Base-by-base conservation (phyloP, 2,329 filamentous ascomycete genomes). In the Colletotrichum truncatum region DNA sequence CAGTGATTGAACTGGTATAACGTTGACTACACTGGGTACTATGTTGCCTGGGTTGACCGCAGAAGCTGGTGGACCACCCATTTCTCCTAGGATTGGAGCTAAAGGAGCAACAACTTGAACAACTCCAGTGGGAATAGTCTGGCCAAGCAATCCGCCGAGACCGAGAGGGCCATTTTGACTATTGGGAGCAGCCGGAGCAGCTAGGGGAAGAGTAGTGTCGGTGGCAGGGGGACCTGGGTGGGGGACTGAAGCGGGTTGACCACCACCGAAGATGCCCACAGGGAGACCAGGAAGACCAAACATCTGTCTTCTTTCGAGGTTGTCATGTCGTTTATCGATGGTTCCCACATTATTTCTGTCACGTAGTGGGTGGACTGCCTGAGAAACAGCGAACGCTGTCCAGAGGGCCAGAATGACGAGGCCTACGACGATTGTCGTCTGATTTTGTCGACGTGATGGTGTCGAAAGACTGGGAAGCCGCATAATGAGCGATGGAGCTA, bases 351-450 rank as follows among this genome's bases (percentile, higher is more conserved):
- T 8, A n/a, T 32, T 23, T 4, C 41, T 38, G 4, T 46, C 21
- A 9, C 32, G 60, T 26, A n/a, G 41, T 9, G 30, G 46, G 7
- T 32, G 56, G 4, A 54, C 25, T n/a, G 51, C 34, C 11, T 52
- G 57, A 21, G 28, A 41, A 16, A 58, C 28, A 11, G 62, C 52
- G 25, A 63, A 43, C 28, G 48, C 26, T 3, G 57, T 49, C 23
- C 54, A 39, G 10, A 66, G 28, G 45, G 53, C 26, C 11, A 61
- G 48, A 14, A 57, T 7, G 39, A 66, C 6, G 51, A 64, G 59
- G 10, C 36, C 32, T 3, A 58, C 12, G 32, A 51, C 4, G 32
- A 46, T 18, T 1, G 41, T 46, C 11, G 28, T 43, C 41, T 55
- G 63, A 2, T 18, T 38, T 30, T 56, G 60, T 28, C 30, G 32